Percentiles rank a stretch among this genome's conserved stretches.
These are phyloP conservation scores for Psidium guajava DNA, from an alignment of 345 rosid genomes.

Conservation along the genomic window DNA sequence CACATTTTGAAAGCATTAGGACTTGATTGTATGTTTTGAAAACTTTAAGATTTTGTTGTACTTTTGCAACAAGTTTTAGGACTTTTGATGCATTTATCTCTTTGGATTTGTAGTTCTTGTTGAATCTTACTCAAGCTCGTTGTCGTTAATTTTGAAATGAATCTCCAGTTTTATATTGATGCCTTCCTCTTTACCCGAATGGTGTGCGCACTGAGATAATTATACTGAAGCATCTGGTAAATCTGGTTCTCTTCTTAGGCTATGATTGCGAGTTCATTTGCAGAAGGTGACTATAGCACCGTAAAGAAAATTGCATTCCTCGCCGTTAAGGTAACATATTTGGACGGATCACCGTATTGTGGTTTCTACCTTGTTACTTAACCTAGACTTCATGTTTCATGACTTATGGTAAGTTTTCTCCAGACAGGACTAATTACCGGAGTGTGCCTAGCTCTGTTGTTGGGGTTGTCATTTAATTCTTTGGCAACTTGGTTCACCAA, in stretches of 20 bases:
- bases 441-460: constrained; percentile 16
- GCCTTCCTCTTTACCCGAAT: background rate
- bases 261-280: constrained; percentile 32
- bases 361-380: background rate
- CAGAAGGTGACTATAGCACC: constrained; percentile 18
- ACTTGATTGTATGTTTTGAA: background rate
- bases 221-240: background rate
- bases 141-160: background rate
- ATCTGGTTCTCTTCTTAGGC: constrained; percentile 7
- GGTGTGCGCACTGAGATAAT: background rate
- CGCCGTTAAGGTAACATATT: constrained; percentile 19
- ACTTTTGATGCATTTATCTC: background rate
- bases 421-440: constrained; percentile 35
- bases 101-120: background rate
- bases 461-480: constrained; percentile 22
- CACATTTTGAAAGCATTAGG: background rate
- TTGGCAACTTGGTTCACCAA: constrained; percentile 26
- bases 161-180: background rate
- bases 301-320: constrained; percentile 24
- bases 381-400: background rate
- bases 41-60: background rate
- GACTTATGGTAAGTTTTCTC: background rate
- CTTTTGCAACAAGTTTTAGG: background rate
- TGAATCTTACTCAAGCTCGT: background rate
- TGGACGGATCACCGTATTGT: background rate